Percentiles rank a stretch among this genome's conserved stretches.
Evolutionary conservation across 495 filamentous ascomycete genomes (phyloP).

Genomic region (Sphaerosporella brunnea): DNA sequence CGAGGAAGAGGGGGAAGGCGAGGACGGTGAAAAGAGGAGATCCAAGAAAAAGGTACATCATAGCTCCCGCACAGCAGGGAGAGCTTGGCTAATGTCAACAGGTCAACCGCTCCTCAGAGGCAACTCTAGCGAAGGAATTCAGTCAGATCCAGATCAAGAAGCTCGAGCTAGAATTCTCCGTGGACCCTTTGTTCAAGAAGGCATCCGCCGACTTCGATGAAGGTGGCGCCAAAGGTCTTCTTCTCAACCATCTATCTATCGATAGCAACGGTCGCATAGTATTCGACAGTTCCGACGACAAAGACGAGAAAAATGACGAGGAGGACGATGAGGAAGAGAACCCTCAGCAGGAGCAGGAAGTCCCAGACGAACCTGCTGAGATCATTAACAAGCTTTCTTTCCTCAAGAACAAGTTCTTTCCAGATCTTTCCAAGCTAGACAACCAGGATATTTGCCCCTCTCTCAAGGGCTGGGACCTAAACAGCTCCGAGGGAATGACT

Average conservation of each 20-base stretch:
- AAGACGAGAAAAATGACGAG: slow-evolving; percentile 36
- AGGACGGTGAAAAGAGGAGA: slow-evolving; percentile 62
- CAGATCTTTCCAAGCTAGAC: slow-evolving; percentile 56
- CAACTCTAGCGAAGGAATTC: slow-evolving; percentile 78
- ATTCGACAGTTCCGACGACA: slow-evolving; percentile 93
- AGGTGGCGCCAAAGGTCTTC: slow-evolving; percentile 85
- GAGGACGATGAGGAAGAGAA: slow-evolving; percentile 28
- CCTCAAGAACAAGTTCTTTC: slow-evolving; percentile 70
- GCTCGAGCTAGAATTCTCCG: slow-evolving; percentile 89
- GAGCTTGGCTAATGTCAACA: slow-evolving; percentile 19
- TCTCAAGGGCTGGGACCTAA: slow-evolving; percentile 78
- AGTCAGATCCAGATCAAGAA: slow-evolving; percentile 83
- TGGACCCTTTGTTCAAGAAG: slow-evolving; percentile 97
- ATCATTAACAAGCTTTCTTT: slow-evolving; percentile 1
- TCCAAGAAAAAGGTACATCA: slow-evolving; percentile 46
- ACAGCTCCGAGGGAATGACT: slow-evolving; percentile 63
- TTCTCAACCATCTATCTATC: slow-evolving; percentile 89
- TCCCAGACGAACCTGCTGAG: slow-evolving; percentile 26
- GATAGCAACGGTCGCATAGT: slow-evolving; percentile 83
- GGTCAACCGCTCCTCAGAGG: slow-evolving; percentile 68
- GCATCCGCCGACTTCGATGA: slow-evolving; percentile 96
- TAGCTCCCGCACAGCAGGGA: too few relatives aligned
- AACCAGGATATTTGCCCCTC: slow-evolving; percentile 89
- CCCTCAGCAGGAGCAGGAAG: slow-evolving; percentile 23
- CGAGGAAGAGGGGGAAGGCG: slow-evolving; percentile 56